Evolutionary conservation across 2,329 filamentous ascomycete genomes (phyloP).

Genomic region (Fusarium sp.): DNA sequence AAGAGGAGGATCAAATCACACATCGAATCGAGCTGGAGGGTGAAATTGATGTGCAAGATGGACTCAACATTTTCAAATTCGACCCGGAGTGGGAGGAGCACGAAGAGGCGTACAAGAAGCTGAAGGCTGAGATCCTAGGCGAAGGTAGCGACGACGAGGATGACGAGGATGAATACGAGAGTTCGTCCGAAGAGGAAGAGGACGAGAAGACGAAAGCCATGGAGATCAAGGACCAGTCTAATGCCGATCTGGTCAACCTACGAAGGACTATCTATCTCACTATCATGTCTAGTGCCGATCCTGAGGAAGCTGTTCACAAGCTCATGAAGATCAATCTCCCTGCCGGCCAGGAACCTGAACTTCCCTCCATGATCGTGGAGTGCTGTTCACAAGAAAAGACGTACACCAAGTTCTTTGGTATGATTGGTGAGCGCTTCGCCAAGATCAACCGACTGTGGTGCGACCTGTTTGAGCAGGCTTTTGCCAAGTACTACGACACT

Average conservation of each 20-base stretch:
- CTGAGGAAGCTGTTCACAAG: constrained; percentile 97
- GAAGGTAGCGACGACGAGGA: constrained; percentile 89
- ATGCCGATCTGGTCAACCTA: constrained; percentile 93
- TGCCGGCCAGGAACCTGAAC: constrained; percentile 84
- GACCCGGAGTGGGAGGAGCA: constrained; percentile 91
- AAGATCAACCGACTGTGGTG: constrained; percentile 96
- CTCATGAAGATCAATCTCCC: constrained; percentile 94
- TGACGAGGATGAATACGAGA: constrained; percentile 70
- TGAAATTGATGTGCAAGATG: constrained; percentile 84
- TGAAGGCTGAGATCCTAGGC: constrained; percentile 93
- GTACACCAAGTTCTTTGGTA: constrained; percentile 96
- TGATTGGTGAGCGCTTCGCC: constrained; percentile 93
- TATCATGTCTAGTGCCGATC: constrained; percentile 95
- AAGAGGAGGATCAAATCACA: constrained; percentile 98
- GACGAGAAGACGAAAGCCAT: constrained; percentile 82
- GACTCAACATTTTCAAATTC: constrained; percentile 94
- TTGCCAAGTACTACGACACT: constrained; percentile 94
- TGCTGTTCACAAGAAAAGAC: constrained; percentile 97
- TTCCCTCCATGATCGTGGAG: constrained; percentile 97
- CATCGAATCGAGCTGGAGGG: constrained; percentile 86
- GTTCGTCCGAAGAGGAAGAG: constrained; percentile 76
- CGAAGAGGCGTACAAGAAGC: constrained; percentile 87
- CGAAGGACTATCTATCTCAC: constrained; percentile 96
- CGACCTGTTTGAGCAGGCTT: constrained; percentile 89
- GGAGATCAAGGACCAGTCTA: constrained; percentile 98